Base-by-base conservation (phyloP, 805 yeast genomes). In the Nakazawaea laoshanensis region DNA sequence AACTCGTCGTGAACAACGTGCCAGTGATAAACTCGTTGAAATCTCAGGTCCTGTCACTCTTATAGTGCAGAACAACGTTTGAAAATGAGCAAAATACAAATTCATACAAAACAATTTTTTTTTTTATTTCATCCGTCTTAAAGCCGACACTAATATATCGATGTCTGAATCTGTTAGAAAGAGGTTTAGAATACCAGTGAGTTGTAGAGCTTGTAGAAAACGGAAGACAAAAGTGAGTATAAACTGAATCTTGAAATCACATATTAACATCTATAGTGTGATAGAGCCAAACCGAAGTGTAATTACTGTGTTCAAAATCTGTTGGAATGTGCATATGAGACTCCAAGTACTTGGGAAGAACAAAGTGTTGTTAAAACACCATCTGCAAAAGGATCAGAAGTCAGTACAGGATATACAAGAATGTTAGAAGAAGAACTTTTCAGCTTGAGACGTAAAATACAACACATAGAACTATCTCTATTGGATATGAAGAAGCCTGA, bases 141-240 rank as follows among this genome's bases (percentile, higher is more conserved):
- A n/a, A n/a, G n/a, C n/a, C n/a, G n/a, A n/a, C n/a, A n/a, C n/a
- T n/a, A n/a, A n/a, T n/a, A n/a, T n/a, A n/a, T n/a, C n/a, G n/a
- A n/a, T n/a, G n/a, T n/a, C n/a, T n/a, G n/a, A n/a, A n/a, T n/a
- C n/a, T 16, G 11, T 3, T 16, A 30, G 27, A 24, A 35, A 30
- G 16, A 15, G 38, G 14, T 30, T 30, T 27, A 55, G 74, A 30
- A 53, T 61, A 38, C 57, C 67, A 0, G 42, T 70, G 7, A 66
- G 68, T 1, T 69, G 76, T 42, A 61, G 59, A 17, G 59, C 60
- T 24, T 69, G 75, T 38, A 55, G 70, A 13, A 59, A 53, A 44
- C 51, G 68, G 27, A 69, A 69, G 43, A 65, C 65, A 23, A 67
- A 66, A 21, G 38, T 35, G 20, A 21, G 38, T 27, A 24, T 5